Base-by-base conservation (phyloP, 2,329 filamentous ascomycete genomes). In the Rhytidhysteron rufulum region DNA sequence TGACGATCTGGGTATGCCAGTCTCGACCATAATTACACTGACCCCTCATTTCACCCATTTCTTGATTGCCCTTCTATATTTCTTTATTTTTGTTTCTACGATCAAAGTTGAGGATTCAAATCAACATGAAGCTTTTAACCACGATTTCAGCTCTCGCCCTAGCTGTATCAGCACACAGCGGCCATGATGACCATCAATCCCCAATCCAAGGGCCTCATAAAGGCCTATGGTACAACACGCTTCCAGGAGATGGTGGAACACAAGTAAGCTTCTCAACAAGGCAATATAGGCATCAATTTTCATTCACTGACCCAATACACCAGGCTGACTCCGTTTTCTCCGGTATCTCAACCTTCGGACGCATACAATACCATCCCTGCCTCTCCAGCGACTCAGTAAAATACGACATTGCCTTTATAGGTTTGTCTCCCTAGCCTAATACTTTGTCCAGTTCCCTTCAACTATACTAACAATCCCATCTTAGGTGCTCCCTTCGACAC, bases 261-360 rank as follows among this genome's bases (percentile, higher is more conserved):
- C 86, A 93, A 74, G 85, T 86, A 55, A 35, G 69, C 47, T n/a
- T 5, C 34, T 22, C 6, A 30, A 5, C 2, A 11, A 25, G 4
- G 15, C 3, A 2, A 30, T n/a, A 10, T 4, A 18, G 31, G 7
- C 3, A 22, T 13, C 13, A 13, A 22, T 32, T 10, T 4, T 4
- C 20, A 21, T 32, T 24, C 27, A 45, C 46, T 62, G 41, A 62
- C 47, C 2, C 31, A 18, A 21, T 18, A 34, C 3, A 25, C 30
- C 45, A 90, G 84, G 87, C 87, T 44, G 87, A 94, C 63, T 89
- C 86, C 1, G 86, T 93, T 42, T 94, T 93, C 68, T 91, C 86
- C 1, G 88, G 88, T 20, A 93, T 94, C 57, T 86, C 85, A 1
- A 94, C 88, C 6, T 93, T 93, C 59, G 88, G 86, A 9, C 82